A percentile compares a stretch with the other conserved stretches of the same genome.
Conservation (phyloP, 345 rosid species). For the Salix caprea region DNA sequence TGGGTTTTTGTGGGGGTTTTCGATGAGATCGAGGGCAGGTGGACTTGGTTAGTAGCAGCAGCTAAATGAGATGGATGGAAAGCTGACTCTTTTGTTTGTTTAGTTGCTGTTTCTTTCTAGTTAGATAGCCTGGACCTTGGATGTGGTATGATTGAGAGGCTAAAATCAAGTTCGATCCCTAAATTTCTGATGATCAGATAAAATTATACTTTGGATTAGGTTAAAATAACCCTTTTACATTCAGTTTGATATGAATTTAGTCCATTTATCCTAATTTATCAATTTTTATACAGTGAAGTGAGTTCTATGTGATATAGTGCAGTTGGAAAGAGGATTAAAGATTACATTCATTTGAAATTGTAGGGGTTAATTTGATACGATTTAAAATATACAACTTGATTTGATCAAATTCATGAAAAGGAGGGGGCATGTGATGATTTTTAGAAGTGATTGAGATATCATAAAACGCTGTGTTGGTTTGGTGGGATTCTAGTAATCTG, state of each 20-base stretch:
- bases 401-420: background rate
- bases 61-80: background rate
- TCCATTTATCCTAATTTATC: background rate
- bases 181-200: background rate
- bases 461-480: background rate
- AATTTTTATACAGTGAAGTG: background rate
- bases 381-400: too few relatives aligned
- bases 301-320: background rate
- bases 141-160: background rate
- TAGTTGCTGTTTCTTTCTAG: background rate
- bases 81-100: background rate
- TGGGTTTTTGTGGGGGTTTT: background rate
- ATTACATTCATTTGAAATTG: background rate
- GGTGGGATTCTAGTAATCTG: background rate
- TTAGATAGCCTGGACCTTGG: background rate
- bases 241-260: background rate
- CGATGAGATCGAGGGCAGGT: background rate
- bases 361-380: background rate
- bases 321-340: background rate
- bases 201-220: background rate
- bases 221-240: too few relatives aligned
- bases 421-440: background rate
- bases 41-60: too few relatives aligned
- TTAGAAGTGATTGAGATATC: background rate
- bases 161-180: background rate